Evolutionary conservation across 805 yeast species (phyloP).

Genomic region (Yamadazyma tumulicola): DNA sequence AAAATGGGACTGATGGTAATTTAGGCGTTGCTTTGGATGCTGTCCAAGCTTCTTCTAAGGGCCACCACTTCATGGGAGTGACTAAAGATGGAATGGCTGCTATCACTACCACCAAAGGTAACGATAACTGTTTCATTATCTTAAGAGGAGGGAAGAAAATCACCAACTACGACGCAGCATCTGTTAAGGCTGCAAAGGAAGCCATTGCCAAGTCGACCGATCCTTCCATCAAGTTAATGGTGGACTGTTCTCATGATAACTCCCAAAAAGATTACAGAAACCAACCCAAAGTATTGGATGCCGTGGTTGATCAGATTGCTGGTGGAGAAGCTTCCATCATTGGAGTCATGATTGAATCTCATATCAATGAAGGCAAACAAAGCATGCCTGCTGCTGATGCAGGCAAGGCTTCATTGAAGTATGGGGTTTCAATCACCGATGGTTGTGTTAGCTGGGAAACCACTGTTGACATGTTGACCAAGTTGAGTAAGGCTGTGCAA

Average conservation of each 20-base stretch:
- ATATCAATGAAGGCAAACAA: slow-evolving; percentile 90
- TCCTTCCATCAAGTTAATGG: slow-evolving; percentile 71
- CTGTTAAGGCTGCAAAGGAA: slow-evolving; percentile 63
- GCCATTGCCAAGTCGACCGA: slow-evolving; percentile 53
- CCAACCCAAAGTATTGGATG: slow-evolving; percentile 85
- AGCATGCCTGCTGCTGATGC: slow-evolving; percentile 78
- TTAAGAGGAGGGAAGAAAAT: slow-evolving; percentile 95
- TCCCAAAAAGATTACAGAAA: slow-evolving; percentile 86
- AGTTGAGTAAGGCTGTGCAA: slow-evolving; percentile 76
- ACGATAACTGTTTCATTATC: slow-evolving; percentile 88
- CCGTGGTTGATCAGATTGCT: slow-evolving; percentile 72
- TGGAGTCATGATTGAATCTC: slow-evolving; percentile 96
- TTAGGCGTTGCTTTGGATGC: slow-evolving; percentile 93
- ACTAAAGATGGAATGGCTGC: slow-evolving; percentile 97
- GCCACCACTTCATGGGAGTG: slow-evolving; percentile 96
- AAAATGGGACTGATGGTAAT: slow-evolving; percentile 97
- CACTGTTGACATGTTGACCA: slow-evolving; percentile 68
- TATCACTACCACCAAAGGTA: slow-evolving; percentile 93
- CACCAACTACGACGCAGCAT: slow-evolving; percentile 80
- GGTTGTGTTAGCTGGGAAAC: slow-evolving; percentile 92
- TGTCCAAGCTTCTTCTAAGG: slow-evolving; percentile 81
- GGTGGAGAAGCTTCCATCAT: slow-evolving; percentile 74
- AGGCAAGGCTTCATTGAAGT: slow-evolving; percentile 52
- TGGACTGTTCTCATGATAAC: slow-evolving; percentile 97
- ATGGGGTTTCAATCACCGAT: slow-evolving; percentile 96